Evolutionary conservation across 257 asterid genomes (phyloP), one percentile per base, ranked within the genome.

Genomic region (Gardenia jasminoides): DNA sequence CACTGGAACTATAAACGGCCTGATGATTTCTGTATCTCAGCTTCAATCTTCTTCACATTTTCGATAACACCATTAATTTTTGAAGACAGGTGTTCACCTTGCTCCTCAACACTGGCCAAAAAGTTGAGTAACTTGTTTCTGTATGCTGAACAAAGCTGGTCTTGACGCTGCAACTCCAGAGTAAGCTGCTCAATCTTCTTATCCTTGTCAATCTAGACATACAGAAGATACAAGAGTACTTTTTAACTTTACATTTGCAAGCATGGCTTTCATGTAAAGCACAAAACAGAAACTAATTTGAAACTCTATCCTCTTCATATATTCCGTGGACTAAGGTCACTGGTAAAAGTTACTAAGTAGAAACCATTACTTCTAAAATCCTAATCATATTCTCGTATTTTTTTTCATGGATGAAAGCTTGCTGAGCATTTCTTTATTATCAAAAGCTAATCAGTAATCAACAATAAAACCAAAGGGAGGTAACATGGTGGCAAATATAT

Each of bases 181-280:
- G 91, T 81, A 12, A 90, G 93, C 82, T 87, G 87, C 77, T 81
- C 86, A 81, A 90, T 90, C 69, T 87, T 87, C 87, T 80, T 86
- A 69, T 90, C 95, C 85, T 90, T 90, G 66, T 89, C 95, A 30
- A 54, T 82, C 91, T 88, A 43, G 79, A 78, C 10, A 33, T 31
- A 61, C 28, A 39, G 15, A 74, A 36, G 24, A 9, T 26, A 19
- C 7, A 17, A 4, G 4, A 56, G 4, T 19, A 56, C 20, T 36
- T 36, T 4, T 56, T 20, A 54, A 54, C n/a, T 24, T n/a, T 17
- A 56, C 62, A 4, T 19, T 4, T 2, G 20, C 20, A 56, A 56
- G 20, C n/a, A 56, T 19, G 26, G 50, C 4, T 46, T 36, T 36
- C 41, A 36, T 36, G 41, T 36, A 5, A 2, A 36, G 41, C 41